phyloP scores from a whole-genome alignment of 495 filamentous ascomycete genomes.

The Podospora pseudoanserina region DNA sequence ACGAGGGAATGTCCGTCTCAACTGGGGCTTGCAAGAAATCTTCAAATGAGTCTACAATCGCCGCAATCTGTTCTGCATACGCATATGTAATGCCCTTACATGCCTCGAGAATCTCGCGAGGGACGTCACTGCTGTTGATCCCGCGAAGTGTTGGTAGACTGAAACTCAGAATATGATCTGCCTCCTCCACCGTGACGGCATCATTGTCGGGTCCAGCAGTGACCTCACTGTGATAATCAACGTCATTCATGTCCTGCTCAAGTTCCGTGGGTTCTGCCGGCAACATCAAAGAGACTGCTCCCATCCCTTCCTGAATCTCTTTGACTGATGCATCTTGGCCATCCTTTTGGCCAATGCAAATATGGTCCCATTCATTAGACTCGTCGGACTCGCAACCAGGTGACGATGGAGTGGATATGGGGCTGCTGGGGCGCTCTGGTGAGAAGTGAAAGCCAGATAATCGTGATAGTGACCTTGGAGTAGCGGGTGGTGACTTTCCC shows the following conservation, averaged over 20 bases:
- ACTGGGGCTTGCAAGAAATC: neutral
- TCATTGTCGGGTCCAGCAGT: neutral
- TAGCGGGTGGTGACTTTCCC: neutral
- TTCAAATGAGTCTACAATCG: neutral
- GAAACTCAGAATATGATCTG: constrained; percentile 8
- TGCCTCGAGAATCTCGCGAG: neutral
- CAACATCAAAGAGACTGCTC: neutral
- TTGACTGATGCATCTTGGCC: neutral
- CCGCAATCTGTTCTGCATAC: neutral
- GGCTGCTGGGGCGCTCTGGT: neutral
- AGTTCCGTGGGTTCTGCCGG: neutral
- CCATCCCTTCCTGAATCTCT: neutral
- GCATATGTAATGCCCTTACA: constrained; percentile 6
- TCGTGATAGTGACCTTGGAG: neutral
- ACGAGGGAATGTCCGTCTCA: neutral
- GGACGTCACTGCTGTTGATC: constrained; percentile 5
- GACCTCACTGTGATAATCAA: neutral
- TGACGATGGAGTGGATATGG: neutral
- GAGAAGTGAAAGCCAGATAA: neutral
- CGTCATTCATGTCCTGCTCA: neutral
- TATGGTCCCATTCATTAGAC: constrained; percentile 6
- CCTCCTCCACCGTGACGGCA: neutral
- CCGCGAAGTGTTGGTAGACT: constrained; percentile 6
- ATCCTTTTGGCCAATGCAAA: constrained; percentile 1
- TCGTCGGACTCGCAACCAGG: neutral